Percentiles rank a stretch among this genome's conserved stretches.
phyloP scores from a whole-genome alignment of 129 eudicot genomes.

The Apium graveolens region DNA sequence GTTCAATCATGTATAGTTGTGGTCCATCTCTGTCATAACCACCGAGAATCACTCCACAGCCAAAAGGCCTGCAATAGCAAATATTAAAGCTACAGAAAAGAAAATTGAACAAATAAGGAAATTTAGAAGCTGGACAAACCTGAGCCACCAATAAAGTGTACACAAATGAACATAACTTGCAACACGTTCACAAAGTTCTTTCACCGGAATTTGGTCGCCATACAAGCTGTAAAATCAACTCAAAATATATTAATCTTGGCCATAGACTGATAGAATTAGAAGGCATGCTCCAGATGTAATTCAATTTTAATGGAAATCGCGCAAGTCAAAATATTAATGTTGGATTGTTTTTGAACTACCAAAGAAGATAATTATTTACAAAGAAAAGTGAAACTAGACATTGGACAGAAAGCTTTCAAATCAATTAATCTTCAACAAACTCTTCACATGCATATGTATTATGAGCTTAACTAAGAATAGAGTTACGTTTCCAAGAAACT shows the following conservation, averaged over 20 bases:
- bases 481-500: not conserved
- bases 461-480: not conserved
- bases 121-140: conserved; percentile 27
- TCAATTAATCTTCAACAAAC: not conserved
- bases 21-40: conserved; percentile 99
- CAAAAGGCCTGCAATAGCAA: conserved; percentile 66
- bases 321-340: not conserved
- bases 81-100: not conserved
- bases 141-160: conserved; percentile 99
- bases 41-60: conserved; percentile 89
- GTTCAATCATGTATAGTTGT: conserved; percentile 92
- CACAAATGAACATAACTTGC: conserved; percentile 96
- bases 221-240: conserved; percentile 45
- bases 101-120: not conserved
- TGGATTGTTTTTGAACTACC: not conserved
- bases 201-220: conserved; percentile 88
- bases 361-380: not conserved
- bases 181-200: conserved; percentile 94
- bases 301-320: not conserved
- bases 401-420: too few species aligned
- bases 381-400: not conserved
- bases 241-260: not conserved
- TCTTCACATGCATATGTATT: not conserved
- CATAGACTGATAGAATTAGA: not conserved
- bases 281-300: not conserved